Conservation (phyloP, 2,329 filamentous ascomycete species). For the Chaetomium strumarium region DNA sequence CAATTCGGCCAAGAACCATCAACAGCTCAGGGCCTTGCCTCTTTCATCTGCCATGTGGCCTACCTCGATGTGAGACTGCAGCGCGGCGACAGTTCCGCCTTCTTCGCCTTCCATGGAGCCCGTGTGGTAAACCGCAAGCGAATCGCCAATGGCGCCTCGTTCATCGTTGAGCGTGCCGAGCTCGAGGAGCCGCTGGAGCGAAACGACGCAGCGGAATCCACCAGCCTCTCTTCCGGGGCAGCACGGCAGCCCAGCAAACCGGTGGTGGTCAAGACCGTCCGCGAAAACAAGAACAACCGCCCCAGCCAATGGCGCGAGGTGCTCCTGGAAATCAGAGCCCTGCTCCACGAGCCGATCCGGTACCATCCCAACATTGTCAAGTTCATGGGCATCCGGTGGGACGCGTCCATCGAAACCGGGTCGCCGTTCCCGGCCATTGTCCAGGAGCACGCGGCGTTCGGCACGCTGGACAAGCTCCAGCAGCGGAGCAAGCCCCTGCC, state of each 20-base stretch:
- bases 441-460: slow-evolving; percentile 14
- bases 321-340: slow-evolving; percentile 15
- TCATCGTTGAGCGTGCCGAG: slow-evolving; percentile 15
- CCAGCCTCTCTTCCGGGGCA: background rate
- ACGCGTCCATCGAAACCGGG: slow-evolving; percentile 8
- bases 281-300: slow-evolving; percentile 1
- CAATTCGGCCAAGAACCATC: background rate
- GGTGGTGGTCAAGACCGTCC: slow-evolving; percentile 17
- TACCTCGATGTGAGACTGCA: slow-evolving; percentile 13
- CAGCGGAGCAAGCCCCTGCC: slow-evolving; percentile 4
- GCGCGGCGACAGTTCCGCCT: slow-evolving; percentile 8
- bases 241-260: background rate
- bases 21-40: slow-evolving; percentile 7
- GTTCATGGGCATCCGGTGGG: slow-evolving; percentile 17
- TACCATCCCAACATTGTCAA: slow-evolving; percentile 18
- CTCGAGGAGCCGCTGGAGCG: background rate
- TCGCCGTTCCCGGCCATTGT: slow-evolving; percentile 14
- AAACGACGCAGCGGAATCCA: background rate
- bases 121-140: slow-evolving; percentile 5
- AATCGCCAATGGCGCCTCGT: slow-evolving; percentile 13
- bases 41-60: slow-evolving; percentile 15
- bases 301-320: slow-evolving; percentile 11
- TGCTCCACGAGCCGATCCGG: slow-evolving; percentile 17
- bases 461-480: slow-evolving; percentile 14
- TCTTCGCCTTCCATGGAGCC: slow-evolving; percentile 1